These are phyloP conservation scores for Fusarium circinatum DNA, from an alignment of 2,329 filamentous ascomycete genomes.

Conservation along the genomic window DNA sequence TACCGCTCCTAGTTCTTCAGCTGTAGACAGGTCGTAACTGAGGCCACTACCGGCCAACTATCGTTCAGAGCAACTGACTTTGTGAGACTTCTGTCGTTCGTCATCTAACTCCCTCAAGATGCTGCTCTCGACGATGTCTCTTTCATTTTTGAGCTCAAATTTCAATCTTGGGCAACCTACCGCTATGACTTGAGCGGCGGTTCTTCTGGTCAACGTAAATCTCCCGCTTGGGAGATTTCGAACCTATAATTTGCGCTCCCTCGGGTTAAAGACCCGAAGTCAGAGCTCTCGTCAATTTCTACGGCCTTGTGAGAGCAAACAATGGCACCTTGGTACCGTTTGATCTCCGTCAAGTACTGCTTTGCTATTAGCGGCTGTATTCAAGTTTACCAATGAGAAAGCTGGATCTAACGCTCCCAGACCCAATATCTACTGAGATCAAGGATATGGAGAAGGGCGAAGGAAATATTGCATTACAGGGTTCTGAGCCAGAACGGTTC, in stretches of 20 bases:
- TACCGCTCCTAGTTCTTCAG: too few species aligned
- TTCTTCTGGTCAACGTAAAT: background rate
- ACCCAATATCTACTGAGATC: background rate
- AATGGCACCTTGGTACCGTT: background rate
- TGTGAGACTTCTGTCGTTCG: background rate
- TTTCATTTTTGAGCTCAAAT: background rate
- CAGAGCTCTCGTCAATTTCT: background rate
- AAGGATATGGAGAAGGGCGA: rapidly evolving
- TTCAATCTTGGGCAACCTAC: background rate
- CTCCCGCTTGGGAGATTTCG: background rate
- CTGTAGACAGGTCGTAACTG: background rate
- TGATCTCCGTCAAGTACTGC: background rate
- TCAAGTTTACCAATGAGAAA: background rate
- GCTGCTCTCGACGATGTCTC: background rate
- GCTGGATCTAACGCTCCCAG: rapidly evolving
- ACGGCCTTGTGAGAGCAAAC: background rate
- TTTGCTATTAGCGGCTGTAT: background rate
- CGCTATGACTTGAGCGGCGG: background rate
- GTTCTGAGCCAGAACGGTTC: background rate
- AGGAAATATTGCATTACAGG: too few species aligned
- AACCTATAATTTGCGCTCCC: background rate
- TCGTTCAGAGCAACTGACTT: background rate
- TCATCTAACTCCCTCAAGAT: background rate
- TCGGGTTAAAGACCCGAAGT: background rate
- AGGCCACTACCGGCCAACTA: background rate